Evolutionary conservation across 2,329 filamentous ascomycete genomes (phyloP).

Genomic region (Aureobasidium sp.): DNA sequence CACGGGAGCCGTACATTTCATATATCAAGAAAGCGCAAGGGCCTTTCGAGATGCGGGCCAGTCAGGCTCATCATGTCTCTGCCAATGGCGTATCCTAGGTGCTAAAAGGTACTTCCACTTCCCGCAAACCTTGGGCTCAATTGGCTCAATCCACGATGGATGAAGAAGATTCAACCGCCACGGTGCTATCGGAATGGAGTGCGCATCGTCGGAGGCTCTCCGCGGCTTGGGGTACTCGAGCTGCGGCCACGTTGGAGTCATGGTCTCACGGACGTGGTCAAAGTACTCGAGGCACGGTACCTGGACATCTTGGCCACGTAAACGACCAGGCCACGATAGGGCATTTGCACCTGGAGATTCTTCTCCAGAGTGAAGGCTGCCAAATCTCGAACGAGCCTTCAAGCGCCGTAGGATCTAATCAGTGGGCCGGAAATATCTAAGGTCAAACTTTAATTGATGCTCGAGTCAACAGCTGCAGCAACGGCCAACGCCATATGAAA

Average conservation of each 20-base stretch:
- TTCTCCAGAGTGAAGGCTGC: neutral
- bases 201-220: neutral
- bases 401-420: neutral
- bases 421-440: neutral
- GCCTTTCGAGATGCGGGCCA: neutral
- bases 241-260: constrained; percentile 11
- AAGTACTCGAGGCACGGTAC: neutral
- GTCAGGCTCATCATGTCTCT: constrained; percentile 2
- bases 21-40: constrained; percentile 1
- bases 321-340: neutral
- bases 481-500: neutral
- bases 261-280: neutral
- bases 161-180: neutral
- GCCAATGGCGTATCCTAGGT: neutral
- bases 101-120: neutral
- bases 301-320: neutral
- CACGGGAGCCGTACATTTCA: neutral
- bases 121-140: neutral
- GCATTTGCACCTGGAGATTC: neutral
- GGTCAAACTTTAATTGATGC: too few relatives aligned
- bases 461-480: too few relatives aligned
- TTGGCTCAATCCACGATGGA: neutral
- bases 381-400: neutral
- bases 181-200: constrained; percentile 3
- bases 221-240: neutral